Evolutionary conservation across 768 basidiomycete species (phyloP).

Genomic region (Phlebiopsis flavidoalba): DNA sequence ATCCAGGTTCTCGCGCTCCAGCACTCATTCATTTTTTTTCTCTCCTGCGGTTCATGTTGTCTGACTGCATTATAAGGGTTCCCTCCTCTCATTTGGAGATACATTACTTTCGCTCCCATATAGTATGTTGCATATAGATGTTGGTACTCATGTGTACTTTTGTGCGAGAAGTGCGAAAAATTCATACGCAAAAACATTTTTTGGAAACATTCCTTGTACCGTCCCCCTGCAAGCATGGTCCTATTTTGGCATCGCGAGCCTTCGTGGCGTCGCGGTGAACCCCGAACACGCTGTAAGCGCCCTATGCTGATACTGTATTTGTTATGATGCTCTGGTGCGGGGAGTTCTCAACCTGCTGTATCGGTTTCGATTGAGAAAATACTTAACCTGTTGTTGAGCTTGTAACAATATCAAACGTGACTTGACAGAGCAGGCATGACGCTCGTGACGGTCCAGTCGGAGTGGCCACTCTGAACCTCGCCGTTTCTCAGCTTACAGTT

Average conservation of each 20-base stretch:
- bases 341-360: too few relatives aligned
- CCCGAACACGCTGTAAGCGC: not conserved
- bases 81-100: not conserved
- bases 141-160: not conserved
- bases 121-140: constrained; percentile 4
- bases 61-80: not conserved
- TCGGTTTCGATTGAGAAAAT: too few relatives aligned
- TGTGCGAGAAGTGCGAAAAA: not conserved
- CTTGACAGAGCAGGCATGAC: too few relatives aligned
- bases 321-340: too few relatives aligned
- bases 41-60: not conserved
- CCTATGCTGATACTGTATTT: too few relatives aligned
- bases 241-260: not conserved
- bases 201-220: not conserved
- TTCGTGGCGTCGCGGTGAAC: not conserved
- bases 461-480: too few relatives aligned
- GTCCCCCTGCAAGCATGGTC: not conserved
- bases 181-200: not conserved
- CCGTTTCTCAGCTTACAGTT: too few relatives aligned
- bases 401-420: too few relatives aligned
- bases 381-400: too few relatives aligned
- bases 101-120: constrained; percentile 4
- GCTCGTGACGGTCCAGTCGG: too few relatives aligned
- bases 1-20: not conserved
- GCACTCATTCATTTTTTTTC: not conserved